Base-by-base conservation (phyloP, 345 rosid genomes). In the Lepidium sativum region DNA sequence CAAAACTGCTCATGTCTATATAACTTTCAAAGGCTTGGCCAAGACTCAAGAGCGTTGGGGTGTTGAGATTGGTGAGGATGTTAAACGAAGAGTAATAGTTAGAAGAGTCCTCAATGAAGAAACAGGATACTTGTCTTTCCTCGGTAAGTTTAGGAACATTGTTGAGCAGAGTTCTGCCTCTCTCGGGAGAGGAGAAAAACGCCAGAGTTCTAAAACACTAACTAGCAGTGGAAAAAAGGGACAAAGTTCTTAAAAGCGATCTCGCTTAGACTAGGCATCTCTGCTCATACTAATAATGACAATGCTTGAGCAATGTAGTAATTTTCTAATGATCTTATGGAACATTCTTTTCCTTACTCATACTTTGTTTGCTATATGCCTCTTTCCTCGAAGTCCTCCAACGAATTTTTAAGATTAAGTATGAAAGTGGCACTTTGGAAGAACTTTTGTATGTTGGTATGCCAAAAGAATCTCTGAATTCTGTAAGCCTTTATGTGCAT, bases 371-470 rank as follows among this genome's bases (percentile, higher is more conserved):
- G 43, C 40, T 44, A 55, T 54, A 23, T 23, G n/a, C 66, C 9
- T 48, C 49, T 70, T 71, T 69, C 10, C 54, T 63, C 8, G 99
- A 94, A 86, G 99, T 90, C 78, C 95, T 94, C 54, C 99, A 97
- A 12, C 84, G 99, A 84, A 96, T 94, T 65, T 90, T 88, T 77
- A 94, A 94, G 80, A 94, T 94, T 54, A 94, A 94, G 77, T 94
- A 94, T 76, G 97, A 94, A 61, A 90, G 97, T 80, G 99, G 99
- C 9, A 90, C 99, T 45, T 54, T 94, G 71, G 97, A 94, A 75
- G 99, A 94, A 73, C 91, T 94, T 45, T 84, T 90, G 23, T 94
- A 90, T 57, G 89, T 90, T 39, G 99, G 90, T 77, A 94, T 94
- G 97, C 99, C 99, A 8, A 82, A 81, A 10, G 96, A 90, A 67